Conservation (phyloP, 192 early-diverging fungal genomes). For the Dimargaris xerosporica region DNA sequence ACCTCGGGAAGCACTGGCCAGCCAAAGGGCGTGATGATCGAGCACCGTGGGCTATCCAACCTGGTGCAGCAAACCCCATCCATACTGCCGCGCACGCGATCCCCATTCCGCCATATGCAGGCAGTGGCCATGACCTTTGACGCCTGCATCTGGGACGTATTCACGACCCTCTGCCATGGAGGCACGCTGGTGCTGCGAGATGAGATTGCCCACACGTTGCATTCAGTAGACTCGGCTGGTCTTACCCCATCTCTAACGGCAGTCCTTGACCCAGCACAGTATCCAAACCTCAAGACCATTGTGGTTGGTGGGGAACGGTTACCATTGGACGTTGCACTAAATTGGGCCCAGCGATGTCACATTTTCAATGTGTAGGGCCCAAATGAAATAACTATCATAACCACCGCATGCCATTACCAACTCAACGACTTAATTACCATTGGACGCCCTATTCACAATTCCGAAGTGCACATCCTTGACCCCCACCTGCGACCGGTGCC, state of each 20-base stretch:
- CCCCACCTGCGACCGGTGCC: neutral
- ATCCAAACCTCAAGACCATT: neutral
- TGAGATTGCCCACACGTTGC: neutral
- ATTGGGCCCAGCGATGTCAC: neutral
- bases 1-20: slow-evolving; percentile 9
- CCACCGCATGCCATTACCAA: too few species aligned
- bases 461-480: neutral
- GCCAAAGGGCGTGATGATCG: slow-evolving; percentile 1
- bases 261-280: neutral
- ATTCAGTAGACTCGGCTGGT: neutral
- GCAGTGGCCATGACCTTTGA: neutral
- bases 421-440: neutral
- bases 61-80: neutral
- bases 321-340: neutral
- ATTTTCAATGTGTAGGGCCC: neutral
- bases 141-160: neutral
- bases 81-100: neutral
- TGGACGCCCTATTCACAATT: neutral
- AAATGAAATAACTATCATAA: neutral
- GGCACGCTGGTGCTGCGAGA: neutral
- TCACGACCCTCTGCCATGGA: neutral
- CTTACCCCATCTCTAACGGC: slow-evolving; percentile 1
- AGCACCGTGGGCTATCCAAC: slow-evolving; percentile 1
- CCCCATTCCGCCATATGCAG: neutral
- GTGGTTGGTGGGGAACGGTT: neutral